Evolutionary conservation across 495 filamentous ascomycete genomes (phyloP).

Genomic region (Aspergillus heteromorphus): DNA sequence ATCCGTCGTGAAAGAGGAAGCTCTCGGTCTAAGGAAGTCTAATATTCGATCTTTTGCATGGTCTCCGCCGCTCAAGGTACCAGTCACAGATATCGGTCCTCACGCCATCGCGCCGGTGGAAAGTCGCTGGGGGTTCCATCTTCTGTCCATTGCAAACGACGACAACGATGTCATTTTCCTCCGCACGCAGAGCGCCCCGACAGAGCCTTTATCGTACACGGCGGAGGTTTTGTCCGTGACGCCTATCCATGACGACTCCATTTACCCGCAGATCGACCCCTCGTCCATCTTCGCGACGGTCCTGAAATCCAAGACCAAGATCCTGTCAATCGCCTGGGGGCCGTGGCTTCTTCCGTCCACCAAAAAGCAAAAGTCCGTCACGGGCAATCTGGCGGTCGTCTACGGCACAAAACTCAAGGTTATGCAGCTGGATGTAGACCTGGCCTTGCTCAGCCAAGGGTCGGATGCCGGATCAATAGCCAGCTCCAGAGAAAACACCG

Average conservation of each 20-base stretch:
- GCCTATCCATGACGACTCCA: slow-evolving; percentile 11
- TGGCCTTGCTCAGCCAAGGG: slow-evolving; percentile 4
- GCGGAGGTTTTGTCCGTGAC: slow-evolving; percentile 23
- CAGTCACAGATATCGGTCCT: slow-evolving; percentile 3
- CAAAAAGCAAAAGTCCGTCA: slow-evolving; percentile 6
- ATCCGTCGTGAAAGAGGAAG: slow-evolving; percentile 7
- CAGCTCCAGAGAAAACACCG: slow-evolving; percentile 15
- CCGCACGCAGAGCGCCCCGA: slow-evolving; percentile 5
- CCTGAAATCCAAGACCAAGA: slow-evolving; percentile 18
- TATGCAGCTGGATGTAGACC: slow-evolving; percentile 20
- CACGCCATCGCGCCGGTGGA: slow-evolving; percentile 13
- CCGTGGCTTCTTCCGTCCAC: slow-evolving; percentile 28
- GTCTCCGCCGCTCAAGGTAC: slow-evolving; percentile 31
- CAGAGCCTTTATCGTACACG: slow-evolving; percentile 10
- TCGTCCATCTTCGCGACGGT: slow-evolving; percentile 27
- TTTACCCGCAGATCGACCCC: slow-evolving; percentile 12
- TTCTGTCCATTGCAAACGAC: slow-evolving; percentile 38
- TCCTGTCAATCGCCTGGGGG: slow-evolving; percentile 28
- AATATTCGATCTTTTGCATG: slow-evolving; percentile 40
- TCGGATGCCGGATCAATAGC: not conserved
- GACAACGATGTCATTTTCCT: slow-evolving; percentile 37
- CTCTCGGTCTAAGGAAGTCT: slow-evolving; percentile 18
- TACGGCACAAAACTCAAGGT: slow-evolving; percentile 28
- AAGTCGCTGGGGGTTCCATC: slow-evolving; percentile 37
- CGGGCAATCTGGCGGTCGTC: slow-evolving; percentile 23